These are phyloP conservation scores for Fusarium newnesense DNA, from an alignment of 2,329 filamentous ascomycete genomes.

Conservation along the genomic window DNA sequence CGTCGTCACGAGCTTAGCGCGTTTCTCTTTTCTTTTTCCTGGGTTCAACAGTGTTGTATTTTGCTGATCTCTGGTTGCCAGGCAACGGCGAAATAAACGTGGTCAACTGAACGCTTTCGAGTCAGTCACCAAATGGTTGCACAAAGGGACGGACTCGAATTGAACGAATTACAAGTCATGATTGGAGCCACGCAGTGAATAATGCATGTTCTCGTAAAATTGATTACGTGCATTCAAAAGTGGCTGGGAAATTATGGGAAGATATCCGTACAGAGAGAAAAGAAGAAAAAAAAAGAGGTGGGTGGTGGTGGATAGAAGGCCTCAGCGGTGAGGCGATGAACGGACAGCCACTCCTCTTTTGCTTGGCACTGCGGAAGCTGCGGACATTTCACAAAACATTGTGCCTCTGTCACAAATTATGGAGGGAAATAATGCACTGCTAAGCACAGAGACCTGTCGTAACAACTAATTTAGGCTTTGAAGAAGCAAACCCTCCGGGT, in stretches of 20 bases:
- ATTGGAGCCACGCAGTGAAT: constrained; percentile 38
- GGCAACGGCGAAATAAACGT: constrained; percentile 28
- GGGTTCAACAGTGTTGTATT: neutral
- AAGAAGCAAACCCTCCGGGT: constrained; percentile 3
- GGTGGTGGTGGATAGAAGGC: constrained; percentile 23
- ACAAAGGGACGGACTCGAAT: constrained; percentile 3
- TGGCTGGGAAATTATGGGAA: constrained; percentile 10
- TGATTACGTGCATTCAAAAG: constrained; percentile 1
- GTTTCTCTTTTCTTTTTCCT: constrained; percentile 4
- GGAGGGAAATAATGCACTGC: neutral
- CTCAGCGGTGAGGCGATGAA: constrained; percentile 33
- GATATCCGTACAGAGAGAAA: too few relatives aligned
- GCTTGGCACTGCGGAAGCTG: constrained; percentile 32
- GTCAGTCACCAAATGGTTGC: constrained; percentile 7
- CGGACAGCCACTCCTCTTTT: constrained; percentile 13
- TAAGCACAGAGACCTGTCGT: neutral
- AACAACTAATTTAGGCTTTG: neutral
- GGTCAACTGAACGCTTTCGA: constrained; percentile 19
- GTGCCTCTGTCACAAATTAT: neutral
- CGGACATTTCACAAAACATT: constrained; percentile 9
- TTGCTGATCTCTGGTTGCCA: constrained; percentile 32
- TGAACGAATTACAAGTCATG: constrained; percentile 1
- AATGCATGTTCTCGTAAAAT: neutral
- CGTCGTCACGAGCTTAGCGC: constrained; percentile 31
- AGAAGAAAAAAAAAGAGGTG: neutral